Evolutionary conservation across 2,329 filamentous ascomycete genomes (phyloP), one percentile per base, ranked within the genome.

Genomic region (Phoma sp.): DNA sequence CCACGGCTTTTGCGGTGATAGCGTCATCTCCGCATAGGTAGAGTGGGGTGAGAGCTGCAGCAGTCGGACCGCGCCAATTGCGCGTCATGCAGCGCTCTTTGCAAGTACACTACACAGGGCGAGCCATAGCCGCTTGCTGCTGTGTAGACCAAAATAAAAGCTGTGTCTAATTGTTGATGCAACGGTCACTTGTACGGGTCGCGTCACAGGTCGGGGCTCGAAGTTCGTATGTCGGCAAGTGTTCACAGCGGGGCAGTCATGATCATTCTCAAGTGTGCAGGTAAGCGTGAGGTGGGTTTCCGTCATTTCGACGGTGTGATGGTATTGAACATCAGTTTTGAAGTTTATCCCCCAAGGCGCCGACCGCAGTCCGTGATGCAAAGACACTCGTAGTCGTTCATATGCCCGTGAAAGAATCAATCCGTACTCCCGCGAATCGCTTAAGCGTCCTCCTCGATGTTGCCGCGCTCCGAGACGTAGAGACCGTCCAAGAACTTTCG

Each of bases 401-500:
- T 74, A 70, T 74, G 71, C 71, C 72, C 70, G 63, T 71, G 60
- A 74, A 74, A 70, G 70, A 74, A 74, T 46, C 52, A 51, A 75
- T 64, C 72, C 69, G 55, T 68, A 72, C 65, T 68, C 69, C 70
- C 58, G 51, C 57, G 52, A 61, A 62, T 67, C 65, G 60, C 61
- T 65, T 70, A 74, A 50, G 63, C 60, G 67, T 85, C 88, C 77
- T 92, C 89, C 71, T 86, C 84, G 76, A 99, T 88, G 89, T 98
- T 96, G 82, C 90, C 90, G 85, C 92, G 90, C 90, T 99, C 95
- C 78, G 93, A 97, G 77, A 99, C 95, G 86, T 99, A 99, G 81
- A 99, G 87, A 88, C 95, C 95, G 85, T 99, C 96, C 87, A 99
- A 88, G 90, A 99, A 99, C 91, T 96, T 74, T 62, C 96, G 92